Base-by-base conservation (phyloP, 306 rosid genomes). In the Ochetophila trinervis region DNA sequence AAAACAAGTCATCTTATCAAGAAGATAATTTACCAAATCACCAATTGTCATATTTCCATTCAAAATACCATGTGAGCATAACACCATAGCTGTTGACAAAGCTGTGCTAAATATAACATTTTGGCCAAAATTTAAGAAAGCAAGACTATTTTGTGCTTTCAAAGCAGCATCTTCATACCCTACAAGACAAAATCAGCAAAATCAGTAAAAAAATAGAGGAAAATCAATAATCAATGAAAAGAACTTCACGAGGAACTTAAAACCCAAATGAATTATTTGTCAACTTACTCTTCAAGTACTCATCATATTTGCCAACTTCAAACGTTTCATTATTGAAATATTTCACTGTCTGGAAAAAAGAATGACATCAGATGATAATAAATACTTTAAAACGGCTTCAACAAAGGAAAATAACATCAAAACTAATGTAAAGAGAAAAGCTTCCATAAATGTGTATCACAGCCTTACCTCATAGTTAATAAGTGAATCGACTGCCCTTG, bases 161-260 rank as follows among this genome's bases (percentile, higher is more conserved):
- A 93, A 81, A 76, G 98, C 97, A 78, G 94, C 98, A 78, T 82
- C 97, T 70, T 93, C 98, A 49, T 89, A 93, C 79, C 79, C 98
- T 93, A 66, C 70, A 73, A 72, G 42, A 66, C 6, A 57, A 66
- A 35, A 65, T 71, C 56, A 78, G 56, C 54, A 76, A 45, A 57
- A 40, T 40, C 62, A 73, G 48, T 76, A 79, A 52, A 75, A 27
- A 81, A 73, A n/a, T n/a, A 66, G 35, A 64, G 32, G 45, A 24
- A 49, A 15, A 50, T 35, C 57, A 65, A 77, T 37, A 65, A 12
- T 23, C 18, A 40, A 27, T 34, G 14, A 72, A 24, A 67, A n/a
- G 27, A 70, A 63, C n/a, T 49, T 22, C 22, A 20, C 2, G 11
- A 24, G 17, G 34, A 12, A 30, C 8, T 13, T 2, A 21, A 54